Evolutionary conservation across 2,329 filamentous ascomycete species (phyloP), one percentile per base, ranked within the genome.

Genomic region (Chaetomiaceae sp.): DNA sequence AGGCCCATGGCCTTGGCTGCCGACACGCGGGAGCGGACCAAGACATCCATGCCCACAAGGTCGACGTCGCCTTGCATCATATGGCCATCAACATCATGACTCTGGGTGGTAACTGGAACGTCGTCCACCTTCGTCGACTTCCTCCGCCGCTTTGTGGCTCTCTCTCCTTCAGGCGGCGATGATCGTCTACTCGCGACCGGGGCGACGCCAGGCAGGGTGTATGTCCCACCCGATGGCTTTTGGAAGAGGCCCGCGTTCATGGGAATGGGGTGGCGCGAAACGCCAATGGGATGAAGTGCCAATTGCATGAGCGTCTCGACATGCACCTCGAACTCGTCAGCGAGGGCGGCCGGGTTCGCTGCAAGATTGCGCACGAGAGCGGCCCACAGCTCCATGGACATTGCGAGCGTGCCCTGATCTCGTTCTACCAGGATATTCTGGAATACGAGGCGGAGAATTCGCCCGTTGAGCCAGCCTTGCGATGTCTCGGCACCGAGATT

Each of bases 61-160:
- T 98, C 94, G 38, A 97, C 84, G 59, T 98, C 94, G 42, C 94
- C 93, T 62, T 91, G 87, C 72, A 98, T 89, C 84, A 98, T 96
- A 56, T 95, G 90, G 9, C 90, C 93, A 63, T 98, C 93, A 15
- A 98, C 88, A 64, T 98, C 95, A 65, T 98, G 93, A 1, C 85
- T 79, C n/a, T 85, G 71, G n/a, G 71, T 77, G 4, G 76, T 68
- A 1, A 78, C 69, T 1, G 77, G 70, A 8, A 76, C 67, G 22
- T 90, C 84, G 45, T 93, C 87, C 17, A 78, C 69, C 70, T 94
- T 95, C n/a, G 86, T 82, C 0, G 86, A 86, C 65, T 89, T 94
- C 50, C 89, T 82, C 27, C 89, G 79, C 54, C 88, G 83, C 66
- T 93, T 88, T 2, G 82, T 72, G 12, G 81, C 74, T 50, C 86